These are phyloP conservation scores for Casaregolazyma suthepensis DNA, from an alignment of 1,139 yeast species.

Conservation along the genomic window DNA sequence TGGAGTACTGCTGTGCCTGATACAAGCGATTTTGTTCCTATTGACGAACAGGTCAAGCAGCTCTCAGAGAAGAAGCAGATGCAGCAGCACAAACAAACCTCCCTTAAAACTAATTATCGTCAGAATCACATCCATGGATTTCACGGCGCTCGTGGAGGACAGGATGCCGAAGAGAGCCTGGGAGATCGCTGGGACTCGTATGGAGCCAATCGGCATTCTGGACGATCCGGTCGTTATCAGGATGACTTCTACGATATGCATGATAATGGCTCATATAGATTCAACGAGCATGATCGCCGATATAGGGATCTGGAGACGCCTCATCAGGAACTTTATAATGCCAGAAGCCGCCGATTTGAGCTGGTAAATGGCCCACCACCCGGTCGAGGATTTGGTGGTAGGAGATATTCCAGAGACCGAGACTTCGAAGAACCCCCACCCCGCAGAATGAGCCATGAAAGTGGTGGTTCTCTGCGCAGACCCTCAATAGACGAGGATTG, in stretches of 20 bases:
- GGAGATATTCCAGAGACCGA: slow-evolving; percentile 4
- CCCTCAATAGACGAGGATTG: slow-evolving; percentile 7
- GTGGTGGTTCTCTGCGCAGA: neutral
- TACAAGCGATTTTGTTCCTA: slow-evolving; percentile 21
- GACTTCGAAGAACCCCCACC: slow-evolving; percentile 1
- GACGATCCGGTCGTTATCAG: slow-evolving; percentile 7
- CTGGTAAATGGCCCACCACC: slow-evolving; percentile 7
- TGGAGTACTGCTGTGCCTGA: slow-evolving; percentile 20
- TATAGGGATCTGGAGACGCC: slow-evolving; percentile 28
- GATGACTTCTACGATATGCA: slow-evolving; percentile 8
- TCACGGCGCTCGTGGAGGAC: slow-evolving; percentile 9
- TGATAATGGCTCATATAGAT: slow-evolving; percentile 9
- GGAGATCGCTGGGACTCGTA: slow-evolving; percentile 6
- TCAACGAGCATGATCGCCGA: slow-evolving; percentile 16
- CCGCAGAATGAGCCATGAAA: neutral
- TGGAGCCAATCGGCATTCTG: slow-evolving; percentile 8
- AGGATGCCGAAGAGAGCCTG: slow-evolving; percentile 1
- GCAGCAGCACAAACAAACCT: slow-evolving; percentile 13
- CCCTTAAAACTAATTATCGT: slow-evolving; percentile 9
- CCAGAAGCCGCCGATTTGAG: slow-evolving; percentile 29
- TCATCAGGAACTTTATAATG: slow-evolving; percentile 30
- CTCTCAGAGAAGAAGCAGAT: slow-evolving; percentile 18
- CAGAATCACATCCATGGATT: slow-evolving; percentile 8
- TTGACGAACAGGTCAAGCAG: slow-evolving; percentile 26
- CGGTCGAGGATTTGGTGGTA: neutral